Evolutionary conservation across 371 early-diverging fungal genomes (phyloP).

Genomic region (Mortierella sp.): DNA sequence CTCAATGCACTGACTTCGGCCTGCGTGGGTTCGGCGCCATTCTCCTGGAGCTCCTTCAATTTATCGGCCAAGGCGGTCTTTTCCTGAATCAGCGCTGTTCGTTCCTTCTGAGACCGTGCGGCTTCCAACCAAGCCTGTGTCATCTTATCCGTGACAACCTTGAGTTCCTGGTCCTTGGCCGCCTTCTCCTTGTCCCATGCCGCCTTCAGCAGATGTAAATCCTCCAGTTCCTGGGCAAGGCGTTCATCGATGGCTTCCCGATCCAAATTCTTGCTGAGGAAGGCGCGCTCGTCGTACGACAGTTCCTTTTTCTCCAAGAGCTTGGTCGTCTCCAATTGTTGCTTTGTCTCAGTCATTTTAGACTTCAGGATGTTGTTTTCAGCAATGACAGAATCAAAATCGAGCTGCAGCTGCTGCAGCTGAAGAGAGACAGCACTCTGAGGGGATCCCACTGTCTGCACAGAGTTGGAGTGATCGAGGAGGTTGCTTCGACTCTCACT

Average conservation of each 20-base stretch:
- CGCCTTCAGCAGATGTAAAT: slow-evolving; percentile 36
- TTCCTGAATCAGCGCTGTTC: slow-evolving; percentile 37
- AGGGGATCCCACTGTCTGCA: slow-evolving; percentile 29
- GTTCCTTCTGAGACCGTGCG: slow-evolving; percentile 52
- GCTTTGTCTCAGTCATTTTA: slow-evolving; percentile 30
- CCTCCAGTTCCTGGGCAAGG: slow-evolving; percentile 40
- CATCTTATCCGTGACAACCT: slow-evolving; percentile 55
- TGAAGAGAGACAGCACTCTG: slow-evolving; percentile 24
- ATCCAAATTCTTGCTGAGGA: slow-evolving; percentile 30
- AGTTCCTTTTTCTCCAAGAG: slow-evolving; percentile 38
- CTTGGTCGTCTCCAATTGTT: slow-evolving; percentile 26
- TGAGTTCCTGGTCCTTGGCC: slow-evolving; percentile 53
- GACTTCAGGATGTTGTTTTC: slow-evolving; percentile 40
- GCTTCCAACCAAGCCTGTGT: slow-evolving; percentile 53
- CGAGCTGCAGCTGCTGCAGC: slow-evolving; percentile 40
- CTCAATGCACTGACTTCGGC: background rate
- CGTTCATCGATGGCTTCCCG: slow-evolving; percentile 29
- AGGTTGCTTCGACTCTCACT: slow-evolving; percentile 46
- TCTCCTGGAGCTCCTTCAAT: slow-evolving; percentile 23
- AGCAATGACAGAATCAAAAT: slow-evolving; percentile 29
- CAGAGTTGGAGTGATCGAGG: slow-evolving; percentile 38
- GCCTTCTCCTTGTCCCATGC: slow-evolving; percentile 50
- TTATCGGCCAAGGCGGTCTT: slow-evolving; percentile 27
- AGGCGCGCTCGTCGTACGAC: slow-evolving; percentile 31
- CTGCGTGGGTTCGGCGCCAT: slow-evolving; percentile 9